Evolutionary conservation across 371 early-diverging fungal genomes (phyloP).

Genomic region (Mucor ambiguus): DNA sequence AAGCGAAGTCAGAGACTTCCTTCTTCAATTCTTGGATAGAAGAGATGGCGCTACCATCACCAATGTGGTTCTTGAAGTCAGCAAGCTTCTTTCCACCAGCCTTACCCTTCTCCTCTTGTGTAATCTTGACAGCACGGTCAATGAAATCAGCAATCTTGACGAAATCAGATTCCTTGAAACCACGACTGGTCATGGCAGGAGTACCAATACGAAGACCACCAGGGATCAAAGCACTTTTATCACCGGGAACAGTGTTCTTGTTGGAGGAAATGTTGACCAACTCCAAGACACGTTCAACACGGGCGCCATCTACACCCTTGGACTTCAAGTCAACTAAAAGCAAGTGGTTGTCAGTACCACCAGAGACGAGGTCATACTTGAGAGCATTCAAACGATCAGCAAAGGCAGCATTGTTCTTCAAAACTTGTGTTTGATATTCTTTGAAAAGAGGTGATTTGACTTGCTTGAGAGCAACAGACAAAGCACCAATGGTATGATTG

Average conservation of each 20-base stretch:
- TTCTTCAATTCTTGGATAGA: conserved; percentile 77
- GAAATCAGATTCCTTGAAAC: conserved; percentile 87
- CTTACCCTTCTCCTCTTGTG: conserved; percentile 62
- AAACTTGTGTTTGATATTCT: conserved; percentile 92
- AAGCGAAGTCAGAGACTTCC: conserved; percentile 91
- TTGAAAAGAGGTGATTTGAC: conserved; percentile 92
- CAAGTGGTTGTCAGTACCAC: conserved; percentile 96
- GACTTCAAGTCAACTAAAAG: conserved; percentile 92
- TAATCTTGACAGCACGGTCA: conserved; percentile 78
- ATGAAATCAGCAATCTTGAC: conserved; percentile 83
- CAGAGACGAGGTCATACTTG: conserved; percentile 92
- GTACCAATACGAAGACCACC: conserved; percentile 94
- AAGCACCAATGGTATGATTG: conserved; percentile 99
- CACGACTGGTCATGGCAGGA: conserved; percentile 89
- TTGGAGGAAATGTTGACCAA: conserved; percentile 89
- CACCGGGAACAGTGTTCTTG: conserved; percentile 94
- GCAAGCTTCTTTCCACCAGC: conserved; percentile 89
- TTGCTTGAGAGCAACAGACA: conserved; percentile 98
- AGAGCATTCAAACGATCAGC: conserved; percentile 69
- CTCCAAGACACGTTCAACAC: conserved; percentile 97
- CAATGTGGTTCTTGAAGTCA: conserved; percentile 81
- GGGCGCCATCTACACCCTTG: conserved; percentile 82
- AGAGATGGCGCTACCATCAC: conserved; percentile 30
- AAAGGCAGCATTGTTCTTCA: conserved; percentile 86
- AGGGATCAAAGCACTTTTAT: conserved; percentile 87